These are phyloP conservation scores for Suillus spraguei DNA, from an alignment of 768 basidiomycete species.

Conservation along the genomic window DNA sequence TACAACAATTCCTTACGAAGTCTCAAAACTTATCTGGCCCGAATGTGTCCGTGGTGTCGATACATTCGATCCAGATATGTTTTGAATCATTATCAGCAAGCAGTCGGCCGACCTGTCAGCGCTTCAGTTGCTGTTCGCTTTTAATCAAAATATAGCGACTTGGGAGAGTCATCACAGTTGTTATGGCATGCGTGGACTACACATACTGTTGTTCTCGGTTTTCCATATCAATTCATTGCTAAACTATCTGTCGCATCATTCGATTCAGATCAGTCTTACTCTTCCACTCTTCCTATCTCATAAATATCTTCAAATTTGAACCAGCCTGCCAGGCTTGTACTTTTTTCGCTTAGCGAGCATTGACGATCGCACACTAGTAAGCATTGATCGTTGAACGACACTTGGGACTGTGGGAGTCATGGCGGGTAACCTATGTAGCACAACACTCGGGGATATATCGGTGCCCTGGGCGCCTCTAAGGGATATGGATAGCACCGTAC, in stretches of 20 bases:
- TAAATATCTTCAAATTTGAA: background rate
- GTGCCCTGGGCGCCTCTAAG: background rate
- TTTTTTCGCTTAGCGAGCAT: background rate
- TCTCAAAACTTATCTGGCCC: too few species aligned
- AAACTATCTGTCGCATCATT: background rate
- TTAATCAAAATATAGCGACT: background rate
- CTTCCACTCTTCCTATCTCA: background rate
- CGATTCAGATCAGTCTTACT: background rate
- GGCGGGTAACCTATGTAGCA: background rate
- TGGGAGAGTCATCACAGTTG: background rate
- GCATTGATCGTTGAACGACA: background rate
- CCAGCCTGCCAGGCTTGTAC: background rate
- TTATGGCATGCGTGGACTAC: background rate
- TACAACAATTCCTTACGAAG: too few species aligned
- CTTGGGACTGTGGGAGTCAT: background rate
- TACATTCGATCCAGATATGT: background rate
- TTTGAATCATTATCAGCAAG: background rate
- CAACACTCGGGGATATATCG: background rate
- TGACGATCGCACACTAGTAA: background rate
- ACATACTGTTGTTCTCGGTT: too few species aligned
- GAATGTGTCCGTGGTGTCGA: too few species aligned
- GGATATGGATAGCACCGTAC: background rate
- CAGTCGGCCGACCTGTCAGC: background rate
- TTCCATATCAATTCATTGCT: background rate
- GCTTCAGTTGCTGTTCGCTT: background rate